Evolutionary conservation across 2,329 filamentous ascomycete species (phyloP).

Genomic region (Furcasterigmium sp.): DNA sequence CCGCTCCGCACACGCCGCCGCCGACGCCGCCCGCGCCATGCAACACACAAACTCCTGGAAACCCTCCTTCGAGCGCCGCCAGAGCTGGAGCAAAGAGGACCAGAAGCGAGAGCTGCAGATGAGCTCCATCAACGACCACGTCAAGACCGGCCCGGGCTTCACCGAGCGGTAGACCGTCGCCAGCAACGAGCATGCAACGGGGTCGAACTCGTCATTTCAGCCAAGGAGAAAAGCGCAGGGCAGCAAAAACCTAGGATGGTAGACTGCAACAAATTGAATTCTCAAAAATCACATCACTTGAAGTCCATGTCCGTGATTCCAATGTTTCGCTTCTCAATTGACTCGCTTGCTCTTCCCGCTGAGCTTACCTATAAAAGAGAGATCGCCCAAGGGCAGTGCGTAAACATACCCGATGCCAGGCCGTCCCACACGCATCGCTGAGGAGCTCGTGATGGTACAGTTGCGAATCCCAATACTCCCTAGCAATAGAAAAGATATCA

Average conservation of each 20-base stretch:
- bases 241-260: constrained; percentile 1
- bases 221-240: neutral
- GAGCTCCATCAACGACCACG: constrained; percentile 27
- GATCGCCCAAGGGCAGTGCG: too few relatives aligned
- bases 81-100: constrained; percentile 50
- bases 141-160: constrained; percentile 34
- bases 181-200: too few relatives aligned
- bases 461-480: neutral
- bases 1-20: constrained; percentile 6
- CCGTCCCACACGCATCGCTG: neutral
- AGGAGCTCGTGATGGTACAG: neutral
- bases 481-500: too few relatives aligned
- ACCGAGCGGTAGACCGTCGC: constrained; percentile 27
- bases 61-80: constrained; percentile 38
- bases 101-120: constrained; percentile 47
- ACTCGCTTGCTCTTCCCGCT: neutral
- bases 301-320: neutral
- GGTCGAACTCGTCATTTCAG: too few relatives aligned
- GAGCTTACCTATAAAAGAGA: too few relatives aligned
- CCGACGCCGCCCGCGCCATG: constrained; percentile 25
- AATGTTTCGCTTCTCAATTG: neutral
- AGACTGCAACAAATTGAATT: constrained; percentile 1
- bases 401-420: neutral
- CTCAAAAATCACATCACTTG: neutral
- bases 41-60: constrained; percentile 36